These are phyloP conservation scores for Pseudogymnoascus sp. DNA, from an alignment of 2,329 filamentous ascomycete species.

Conservation along the genomic window DNA sequence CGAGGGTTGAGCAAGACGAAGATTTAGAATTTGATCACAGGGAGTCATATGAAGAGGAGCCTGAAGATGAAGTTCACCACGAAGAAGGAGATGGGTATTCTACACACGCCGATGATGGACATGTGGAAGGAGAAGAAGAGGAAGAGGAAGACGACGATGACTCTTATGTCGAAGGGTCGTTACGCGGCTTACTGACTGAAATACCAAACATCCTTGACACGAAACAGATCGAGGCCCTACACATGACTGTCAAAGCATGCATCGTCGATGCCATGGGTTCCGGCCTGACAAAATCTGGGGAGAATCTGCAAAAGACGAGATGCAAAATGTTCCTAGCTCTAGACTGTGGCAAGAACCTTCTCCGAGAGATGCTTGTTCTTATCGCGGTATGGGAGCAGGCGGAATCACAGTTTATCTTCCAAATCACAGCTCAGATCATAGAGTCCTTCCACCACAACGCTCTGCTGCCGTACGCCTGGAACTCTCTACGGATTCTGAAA, in stretches of 20 bases:
- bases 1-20: slow-evolving; percentile 15
- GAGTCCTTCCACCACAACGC: slow-evolving; percentile 86
- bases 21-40: slow-evolving; percentile 20
- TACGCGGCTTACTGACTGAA: slow-evolving; percentile 81
- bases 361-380: slow-evolving; percentile 88
- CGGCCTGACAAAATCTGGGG: slow-evolving; percentile 55
- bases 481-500: slow-evolving; percentile 82
- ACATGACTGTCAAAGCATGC: slow-evolving; percentile 95
- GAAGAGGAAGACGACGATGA: slow-evolving; percentile 67
- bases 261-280: slow-evolving; percentile 77
- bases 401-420: slow-evolving; percentile 89
- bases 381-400: slow-evolving; percentile 95
- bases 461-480: slow-evolving; percentile 85
- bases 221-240: slow-evolving; percentile 88
- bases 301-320: slow-evolving; percentile 82
- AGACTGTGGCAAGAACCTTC: slow-evolving; percentile 80
- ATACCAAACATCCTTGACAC: slow-evolving; percentile 91
- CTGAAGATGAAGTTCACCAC: slow-evolving; percentile 36
- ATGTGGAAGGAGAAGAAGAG: slow-evolving; percentile 51
- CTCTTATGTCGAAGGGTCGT: slow-evolving; percentile 69
- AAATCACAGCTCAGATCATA: slow-evolving; percentile 92
- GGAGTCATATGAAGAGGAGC: slow-evolving; percentile 38
- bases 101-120: slow-evolving; percentile 32
- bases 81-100: slow-evolving; percentile 41
- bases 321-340: slow-evolving; percentile 85